Conservation (phyloP, 2,329 filamentous ascomycete species). For the Pseudogymnoascus sp. region DNA sequence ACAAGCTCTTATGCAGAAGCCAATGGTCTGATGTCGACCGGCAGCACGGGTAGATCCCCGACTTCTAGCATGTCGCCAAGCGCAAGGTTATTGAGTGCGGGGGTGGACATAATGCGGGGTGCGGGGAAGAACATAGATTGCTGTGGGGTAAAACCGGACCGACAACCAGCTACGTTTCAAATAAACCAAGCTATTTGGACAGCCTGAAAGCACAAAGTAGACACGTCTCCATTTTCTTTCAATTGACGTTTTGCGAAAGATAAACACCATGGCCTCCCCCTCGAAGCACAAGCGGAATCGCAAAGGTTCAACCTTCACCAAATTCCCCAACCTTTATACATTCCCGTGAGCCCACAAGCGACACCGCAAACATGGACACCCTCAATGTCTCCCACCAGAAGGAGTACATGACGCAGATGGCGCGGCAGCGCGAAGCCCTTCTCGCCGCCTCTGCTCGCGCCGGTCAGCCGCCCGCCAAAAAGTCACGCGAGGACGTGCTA, state of each 20-base stretch:
- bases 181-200: background rate
- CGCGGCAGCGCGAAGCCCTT: background rate
- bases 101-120: background rate
- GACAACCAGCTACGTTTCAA: background rate
- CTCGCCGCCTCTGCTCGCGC: background rate
- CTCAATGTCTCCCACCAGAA: background rate
- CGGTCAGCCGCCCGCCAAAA: background rate
- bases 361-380: background rate
- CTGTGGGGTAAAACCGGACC: background rate
- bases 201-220: constrained; percentile 1
- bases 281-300: background rate
- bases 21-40: background rate
- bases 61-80: background rate
- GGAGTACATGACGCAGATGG: background rate
- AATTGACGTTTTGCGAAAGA: background rate
- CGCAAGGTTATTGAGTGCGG: background rate
- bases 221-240: background rate
- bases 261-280: background rate
- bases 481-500: background rate
- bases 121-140: constrained; percentile 3
- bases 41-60: background rate
- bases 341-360: background rate
- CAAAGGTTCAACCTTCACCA: background rate
- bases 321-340: background rate
- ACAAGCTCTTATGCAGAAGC: background rate